These are phyloP conservation scores for Monosporascus ibericus DNA, from an alignment of 2,329 filamentous ascomycete species.

Conservation along the genomic window DNA sequence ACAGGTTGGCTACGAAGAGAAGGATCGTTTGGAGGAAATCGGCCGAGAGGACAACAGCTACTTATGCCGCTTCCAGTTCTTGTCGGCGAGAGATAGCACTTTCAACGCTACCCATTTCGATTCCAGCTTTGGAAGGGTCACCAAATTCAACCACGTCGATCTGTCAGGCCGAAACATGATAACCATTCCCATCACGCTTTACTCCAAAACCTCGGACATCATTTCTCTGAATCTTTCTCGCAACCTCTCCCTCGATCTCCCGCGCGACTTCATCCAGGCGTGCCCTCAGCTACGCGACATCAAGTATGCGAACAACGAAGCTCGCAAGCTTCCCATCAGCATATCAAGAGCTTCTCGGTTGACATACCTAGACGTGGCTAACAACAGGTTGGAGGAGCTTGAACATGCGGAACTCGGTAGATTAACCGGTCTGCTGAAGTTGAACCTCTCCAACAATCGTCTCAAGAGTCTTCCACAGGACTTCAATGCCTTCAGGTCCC, in stretches of 20 bases:
- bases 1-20: slow-evolving; percentile 83
- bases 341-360: slow-evolving; percentile 73
- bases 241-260: slow-evolving; percentile 86
- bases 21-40: slow-evolving; percentile 84
- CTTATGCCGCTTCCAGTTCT: slow-evolving; percentile 89
- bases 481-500: slow-evolving; percentile 71
- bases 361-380: slow-evolving; percentile 89
- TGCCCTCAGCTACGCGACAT: slow-evolving; percentile 90
- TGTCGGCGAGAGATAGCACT: slow-evolving; percentile 82
- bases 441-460: slow-evolving; percentile 92
- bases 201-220: slow-evolving; percentile 86
- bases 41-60: slow-evolving; percentile 97
- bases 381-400: slow-evolving; percentile 83
- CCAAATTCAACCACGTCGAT: slow-evolving; percentile 93
- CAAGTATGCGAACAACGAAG: slow-evolving; percentile 93
- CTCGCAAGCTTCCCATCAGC: slow-evolving; percentile 76
- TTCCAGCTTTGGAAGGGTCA: slow-evolving; percentile 71
- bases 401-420: slow-evolving; percentile 77
- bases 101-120: slow-evolving; percentile 71
- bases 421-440: slow-evolving; percentile 71
- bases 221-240: slow-evolving; percentile 90
- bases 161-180: slow-evolving; percentile 83
- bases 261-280: slow-evolving; percentile 91
- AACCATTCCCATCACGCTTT: slow-evolving; percentile 90
- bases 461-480: slow-evolving; percentile 72